These are phyloP conservation scores for Gossypium turneri DNA, from an alignment of 345 rosid genomes.

Conservation along the genomic window DNA sequence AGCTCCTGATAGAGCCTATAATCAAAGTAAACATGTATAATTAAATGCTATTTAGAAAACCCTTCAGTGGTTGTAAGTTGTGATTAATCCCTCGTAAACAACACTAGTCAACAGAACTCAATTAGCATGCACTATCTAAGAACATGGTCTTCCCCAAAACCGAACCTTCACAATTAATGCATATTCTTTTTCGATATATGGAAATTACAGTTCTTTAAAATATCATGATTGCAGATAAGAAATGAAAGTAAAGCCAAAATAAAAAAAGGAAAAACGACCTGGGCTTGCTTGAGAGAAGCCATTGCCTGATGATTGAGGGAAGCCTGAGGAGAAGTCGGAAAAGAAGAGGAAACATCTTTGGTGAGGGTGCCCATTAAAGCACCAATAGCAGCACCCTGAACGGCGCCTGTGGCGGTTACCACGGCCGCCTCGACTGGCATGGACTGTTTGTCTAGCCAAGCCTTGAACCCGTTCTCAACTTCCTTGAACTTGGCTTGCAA, in stretches of 20 bases:
- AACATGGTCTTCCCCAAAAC: neutral
- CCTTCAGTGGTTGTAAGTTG: neutral
- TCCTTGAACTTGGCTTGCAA: constrained; percentile 57
- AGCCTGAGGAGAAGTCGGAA: constrained; percentile 40
- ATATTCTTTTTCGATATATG: neutral
- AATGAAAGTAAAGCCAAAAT: neutral
- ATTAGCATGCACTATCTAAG: neutral
- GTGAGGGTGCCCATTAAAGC: constrained; percentile 75
- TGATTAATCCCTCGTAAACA: neutral
- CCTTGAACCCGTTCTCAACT: constrained; percentile 55
- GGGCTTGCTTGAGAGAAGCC: constrained; percentile 85
- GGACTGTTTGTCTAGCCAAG: constrained; percentile 76
- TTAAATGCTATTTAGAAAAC: neutral
- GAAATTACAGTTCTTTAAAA: neutral
- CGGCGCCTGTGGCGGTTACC: constrained; percentile 63
- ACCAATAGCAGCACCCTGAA: constrained; percentile 86
- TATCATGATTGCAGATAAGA: neutral
- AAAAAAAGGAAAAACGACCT: constrained; percentile 35
- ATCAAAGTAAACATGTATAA: neutral
- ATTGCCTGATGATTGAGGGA: constrained; percentile 66
- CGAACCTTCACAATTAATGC: neutral
- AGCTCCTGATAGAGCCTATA: constrained; percentile 80
- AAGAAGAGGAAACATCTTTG: constrained; percentile 44
- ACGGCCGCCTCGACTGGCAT: constrained; percentile 75
- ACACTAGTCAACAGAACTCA: neutral